These are phyloP conservation scores for Barnettozyma salicaria DNA, from an alignment of 805 yeast genomes.

Conservation along the genomic window DNA sequence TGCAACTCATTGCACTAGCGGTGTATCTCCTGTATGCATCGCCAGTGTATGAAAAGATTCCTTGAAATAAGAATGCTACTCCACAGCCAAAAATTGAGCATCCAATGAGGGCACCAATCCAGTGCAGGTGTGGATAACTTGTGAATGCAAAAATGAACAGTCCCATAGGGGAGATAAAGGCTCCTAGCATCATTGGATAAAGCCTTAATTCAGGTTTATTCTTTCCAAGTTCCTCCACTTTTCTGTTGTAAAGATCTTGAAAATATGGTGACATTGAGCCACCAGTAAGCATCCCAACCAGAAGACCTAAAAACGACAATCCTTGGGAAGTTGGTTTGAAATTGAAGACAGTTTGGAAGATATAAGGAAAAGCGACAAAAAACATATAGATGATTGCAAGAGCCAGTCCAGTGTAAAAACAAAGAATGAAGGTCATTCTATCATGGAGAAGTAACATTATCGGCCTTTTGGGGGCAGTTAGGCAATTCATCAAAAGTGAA, in stretches of 20 bases:
- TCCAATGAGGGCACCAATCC: slow-evolving; percentile 67
- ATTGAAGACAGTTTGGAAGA: slow-evolving; percentile 46
- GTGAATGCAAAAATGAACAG: slow-evolving; percentile 80
- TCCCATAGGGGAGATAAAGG: slow-evolving; percentile 54
- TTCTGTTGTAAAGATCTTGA: slow-evolving; percentile 40
- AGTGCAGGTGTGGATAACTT: slow-evolving; percentile 50
- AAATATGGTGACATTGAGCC: slow-evolving; percentile 37
- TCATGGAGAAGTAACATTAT: slow-evolving; percentile 41
- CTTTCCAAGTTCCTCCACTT: slow-evolving; percentile 37
- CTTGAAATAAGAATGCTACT: slow-evolving; percentile 58
- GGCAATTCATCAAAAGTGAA: slow-evolving; percentile 36
- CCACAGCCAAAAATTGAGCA: slow-evolving; percentile 74
- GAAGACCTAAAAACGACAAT: slow-evolving; percentile 55
- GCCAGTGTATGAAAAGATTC: slow-evolving; percentile 59
- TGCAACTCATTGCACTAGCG: slow-evolving; percentile 47
- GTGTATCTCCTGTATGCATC: slow-evolving; percentile 53
- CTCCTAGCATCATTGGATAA: slow-evolving; percentile 58
- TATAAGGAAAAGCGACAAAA: slow-evolving; percentile 60
- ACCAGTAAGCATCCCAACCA: slow-evolving; percentile 45
- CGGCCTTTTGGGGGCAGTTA: slow-evolving; percentile 47
- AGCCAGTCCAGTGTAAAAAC: slow-evolving; percentile 51
- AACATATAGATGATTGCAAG: slow-evolving; percentile 59
- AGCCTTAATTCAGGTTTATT: slow-evolving; percentile 57
- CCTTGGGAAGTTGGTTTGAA: slow-evolving; percentile 53
- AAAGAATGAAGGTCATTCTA: slow-evolving; percentile 49